Evolutionary conservation across 164 flowering plant genomes (phyloP), one percentile per base, ranked within the genome.

Genomic region (Dillenia turbinata): DNA sequence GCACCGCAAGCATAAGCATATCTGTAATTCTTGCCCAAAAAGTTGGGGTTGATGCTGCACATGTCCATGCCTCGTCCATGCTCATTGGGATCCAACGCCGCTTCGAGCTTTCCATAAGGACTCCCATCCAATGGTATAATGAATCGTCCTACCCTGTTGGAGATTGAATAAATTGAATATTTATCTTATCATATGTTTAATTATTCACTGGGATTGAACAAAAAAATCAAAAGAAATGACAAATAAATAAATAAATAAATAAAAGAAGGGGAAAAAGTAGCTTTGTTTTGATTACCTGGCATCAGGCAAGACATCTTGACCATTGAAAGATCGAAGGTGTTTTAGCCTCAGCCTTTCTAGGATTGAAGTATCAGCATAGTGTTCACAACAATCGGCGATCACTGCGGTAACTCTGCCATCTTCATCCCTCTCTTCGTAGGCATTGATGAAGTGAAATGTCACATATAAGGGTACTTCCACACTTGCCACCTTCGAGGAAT

Each of bases 1-100:
- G 97, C 99, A 9, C 99, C 99, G 69, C 94, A 89, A 45, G 97
- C 97, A 69, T 94, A 91, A 46, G 90, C 90, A 68, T 86, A 94
- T 74, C 99, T 75, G 63, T 94, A 94, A 52, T 82, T 75, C 69
- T 77, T 77, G 58, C 97, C 99, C 54, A 88, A 56, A 73, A 75
- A 82, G 51, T 70, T 73, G 15, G 93, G 96, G 71, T 94, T 91
- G 33, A 94, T 83, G 78, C 96, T 91, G 83, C 97, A 94, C 99
- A 94, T 94, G 60, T 94, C 99, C 85, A 94, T 76, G 16, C 90
- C 99, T 79, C 67, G 83, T 6, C 97, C 99, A 82, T 94, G 99
- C 54, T 86, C 78, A 5, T 89, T 69, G 24, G 99, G 92, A 52
- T 91, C 88, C 74, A 94, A 58, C 43, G 96, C 99, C 62, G 90